Evolutionary conservation across 768 basidiomycete species (phyloP).

Genomic region (Gymnopilus junonius): DNA sequence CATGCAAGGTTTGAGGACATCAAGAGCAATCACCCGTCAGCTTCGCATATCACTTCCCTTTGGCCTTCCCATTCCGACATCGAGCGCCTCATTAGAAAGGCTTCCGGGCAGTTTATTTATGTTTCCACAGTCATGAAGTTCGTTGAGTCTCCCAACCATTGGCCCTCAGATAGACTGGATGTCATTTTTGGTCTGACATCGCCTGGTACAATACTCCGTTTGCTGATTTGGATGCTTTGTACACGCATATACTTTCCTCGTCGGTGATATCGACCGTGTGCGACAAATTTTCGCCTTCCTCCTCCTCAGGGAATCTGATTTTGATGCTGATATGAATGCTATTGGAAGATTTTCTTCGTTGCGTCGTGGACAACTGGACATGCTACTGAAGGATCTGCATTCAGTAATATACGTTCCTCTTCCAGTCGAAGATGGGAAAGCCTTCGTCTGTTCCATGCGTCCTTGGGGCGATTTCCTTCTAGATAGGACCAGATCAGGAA

Average conservation of each 20-base stretch:
- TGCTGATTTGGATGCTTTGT: constrained; percentile 7
- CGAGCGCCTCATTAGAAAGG: constrained; percentile 1
- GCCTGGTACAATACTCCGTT: not conserved
- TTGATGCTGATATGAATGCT: not conserved
- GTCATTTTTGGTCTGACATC: not conserved
- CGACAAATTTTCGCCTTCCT: not conserved
- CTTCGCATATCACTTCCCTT: not conserved
- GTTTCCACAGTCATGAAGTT: constrained; percentile 10
- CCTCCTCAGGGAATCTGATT: not conserved
- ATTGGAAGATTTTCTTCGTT: not conserved
- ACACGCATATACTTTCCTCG: not conserved
- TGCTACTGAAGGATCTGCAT: not conserved
- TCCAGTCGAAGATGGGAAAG: not conserved
- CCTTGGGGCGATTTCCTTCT: constrained; percentile 6
- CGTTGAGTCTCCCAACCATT: not conserved
- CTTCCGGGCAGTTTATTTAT: constrained; percentile 20
- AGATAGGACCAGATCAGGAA: not conserved
- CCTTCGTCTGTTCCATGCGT: constrained; percentile 5
- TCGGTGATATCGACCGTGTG: not conserved
- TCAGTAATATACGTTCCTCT: not conserved
- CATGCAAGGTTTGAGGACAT: not conserved
- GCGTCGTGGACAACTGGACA: not conserved
- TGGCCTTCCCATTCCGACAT: constrained; percentile 1
- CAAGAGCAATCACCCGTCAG: constrained; percentile 4
- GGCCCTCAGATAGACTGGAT: not conserved